Base-by-base conservation (phyloP, 2,329 filamentous ascomycete genomes). In the Cladosporium sp. region DNA sequence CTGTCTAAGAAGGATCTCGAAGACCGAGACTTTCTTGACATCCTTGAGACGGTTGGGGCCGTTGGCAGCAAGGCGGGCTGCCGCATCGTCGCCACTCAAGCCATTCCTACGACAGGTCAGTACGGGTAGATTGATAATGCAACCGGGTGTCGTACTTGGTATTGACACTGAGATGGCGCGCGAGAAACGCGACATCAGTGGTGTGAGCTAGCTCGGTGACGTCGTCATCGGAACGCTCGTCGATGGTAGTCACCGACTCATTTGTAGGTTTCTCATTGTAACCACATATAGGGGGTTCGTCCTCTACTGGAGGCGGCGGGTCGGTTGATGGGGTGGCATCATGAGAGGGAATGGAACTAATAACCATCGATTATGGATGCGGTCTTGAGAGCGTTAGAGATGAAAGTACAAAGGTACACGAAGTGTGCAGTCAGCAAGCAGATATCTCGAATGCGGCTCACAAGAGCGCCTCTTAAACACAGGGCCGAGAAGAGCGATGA, bases 1-100 rank as follows among this genome's bases (percentile, higher is more conserved):
- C 44, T 67, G 63, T 38, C 63, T 60, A 13, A 63, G 54, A 5
- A 66, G 56, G 9, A 60, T 56, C 41, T 52, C 48, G 33, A 54
- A 57, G 41, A 56, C 54, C 14, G 55, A 55, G 32, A 60, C 55
- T 13, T 54, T 49, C 43, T 52, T 54, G 11, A 42, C 52, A 45
- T 55, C 53, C 8, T 55, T 49, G 32, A 60, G 54, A 42, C 55
- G 56, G 41, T 60, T 60, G 16, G 42, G 46, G 13, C 58, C 56
- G 50, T 54, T 52, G 11, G 46, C 34, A 32, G 40, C 46, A n/a
- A 44, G 35, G 11, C 52, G 52, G n/a, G 41, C 34, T 18, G 37
- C 41, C n/a, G 46, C 52, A 33, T 54, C 52, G 13, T 44, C 41
- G 10, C n/a, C 16, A 19, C 40, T 31, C 38, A 57, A 31, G 45